Percentiles rank a stretch among this genome's conserved stretches.
Conservation (phyloP, 495 filamentous ascomycete species). For the Lepraria neglecta region DNA sequence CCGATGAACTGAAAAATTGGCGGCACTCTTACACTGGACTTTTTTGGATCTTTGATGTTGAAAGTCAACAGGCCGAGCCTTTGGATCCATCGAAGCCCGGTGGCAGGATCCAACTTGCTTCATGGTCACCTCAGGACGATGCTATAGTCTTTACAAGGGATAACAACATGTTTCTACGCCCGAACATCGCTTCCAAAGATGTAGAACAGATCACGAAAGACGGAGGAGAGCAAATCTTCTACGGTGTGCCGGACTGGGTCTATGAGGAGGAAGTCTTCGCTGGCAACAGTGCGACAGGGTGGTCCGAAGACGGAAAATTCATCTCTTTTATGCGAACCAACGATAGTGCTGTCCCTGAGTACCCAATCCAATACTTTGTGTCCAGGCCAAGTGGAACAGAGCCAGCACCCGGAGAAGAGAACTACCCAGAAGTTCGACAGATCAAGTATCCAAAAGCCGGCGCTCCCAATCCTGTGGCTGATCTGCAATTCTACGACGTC, state of each 20-base stretch:
- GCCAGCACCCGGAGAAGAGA: slow-evolving; percentile 68
- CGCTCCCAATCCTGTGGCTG: slow-evolving; percentile 83
- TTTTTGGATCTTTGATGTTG: slow-evolving; percentile 94
- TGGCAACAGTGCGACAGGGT: slow-evolving; percentile 84
- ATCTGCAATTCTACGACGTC: slow-evolving; percentile 83
- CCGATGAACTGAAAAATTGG: slow-evolving; percentile 68
- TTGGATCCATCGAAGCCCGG: slow-evolving; percentile 62
- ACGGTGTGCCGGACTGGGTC: slow-evolving; percentile 98
- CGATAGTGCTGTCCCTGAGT: slow-evolving; percentile 85
- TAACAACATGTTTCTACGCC: slow-evolving; percentile 81
- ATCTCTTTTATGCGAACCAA: slow-evolving; percentile 89
- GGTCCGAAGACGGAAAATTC: slow-evolving; percentile 80
- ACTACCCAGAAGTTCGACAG: slow-evolving; percentile 80
- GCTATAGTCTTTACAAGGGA: slow-evolving; percentile 75
- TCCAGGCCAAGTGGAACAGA: slow-evolving; percentile 73
- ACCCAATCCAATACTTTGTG: slow-evolving; percentile 89
- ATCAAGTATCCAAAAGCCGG: slow-evolving; percentile 99
- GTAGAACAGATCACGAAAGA: slow-evolving; percentile 76
- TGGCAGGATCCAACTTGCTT: slow-evolving; percentile 73
- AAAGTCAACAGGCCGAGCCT: slow-evolving; percentile 68
- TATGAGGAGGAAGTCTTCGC: slow-evolving; percentile 94
- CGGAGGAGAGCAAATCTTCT: slow-evolving; percentile 80
- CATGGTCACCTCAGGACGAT: slow-evolving; percentile 85
- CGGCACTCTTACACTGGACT: slow-evolving; percentile 75
- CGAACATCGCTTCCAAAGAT: slow-evolving; percentile 49